These are phyloP conservation scores for Didymella glomerata DNA, from an alignment of 2,329 filamentous ascomycete genomes.

Conservation along the genomic window DNA sequence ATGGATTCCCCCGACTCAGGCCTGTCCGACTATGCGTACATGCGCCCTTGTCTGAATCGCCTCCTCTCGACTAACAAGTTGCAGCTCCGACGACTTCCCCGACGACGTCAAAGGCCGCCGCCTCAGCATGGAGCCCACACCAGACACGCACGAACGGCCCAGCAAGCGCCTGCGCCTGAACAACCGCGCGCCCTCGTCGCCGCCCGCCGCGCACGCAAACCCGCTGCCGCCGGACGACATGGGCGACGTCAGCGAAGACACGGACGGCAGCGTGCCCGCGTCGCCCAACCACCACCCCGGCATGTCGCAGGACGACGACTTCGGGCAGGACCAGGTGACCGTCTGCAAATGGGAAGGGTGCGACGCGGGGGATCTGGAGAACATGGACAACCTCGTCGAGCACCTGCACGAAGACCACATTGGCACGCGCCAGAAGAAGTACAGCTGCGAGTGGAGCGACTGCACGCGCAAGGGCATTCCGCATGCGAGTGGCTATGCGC, in stretches of 20 bases:
- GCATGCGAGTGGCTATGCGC: slow-evolving; percentile 92
- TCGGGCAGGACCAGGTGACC: slow-evolving; percentile 56
- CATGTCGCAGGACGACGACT: slow-evolving; percentile 54
- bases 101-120: slow-evolving; percentile 63
- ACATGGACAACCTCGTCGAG: slow-evolving; percentile 62
- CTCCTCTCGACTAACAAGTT: neutral
- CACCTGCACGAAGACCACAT: slow-evolving; percentile 87
- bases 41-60: neutral
- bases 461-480: slow-evolving; percentile 87
- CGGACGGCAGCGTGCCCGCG: slow-evolving; percentile 76
- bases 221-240: slow-evolving; percentile 44
- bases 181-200: slow-evolving; percentile 49
- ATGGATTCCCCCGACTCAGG: slow-evolving; percentile 68
- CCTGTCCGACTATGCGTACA: slow-evolving; percentile 66
- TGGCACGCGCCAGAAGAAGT: slow-evolving; percentile 91
- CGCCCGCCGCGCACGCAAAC: slow-evolving; percentile 23
- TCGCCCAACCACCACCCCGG: slow-evolving; percentile 55
- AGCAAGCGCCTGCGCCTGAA: slow-evolving; percentile 51
- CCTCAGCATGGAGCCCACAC: slow-evolving; percentile 55
- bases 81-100: slow-evolving; percentile 65
- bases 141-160: slow-evolving; percentile 53
- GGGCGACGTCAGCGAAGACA: slow-evolving; percentile 86
- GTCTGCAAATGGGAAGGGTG: slow-evolving; percentile 62
- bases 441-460: slow-evolving; percentile 97
- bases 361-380: slow-evolving; percentile 57